Percentiles rank a stretch among this genome's conserved stretches.
phyloP scores from a whole-genome alignment of 352 stramenopile genomes.

The Phytophthora hybrid region DNA sequence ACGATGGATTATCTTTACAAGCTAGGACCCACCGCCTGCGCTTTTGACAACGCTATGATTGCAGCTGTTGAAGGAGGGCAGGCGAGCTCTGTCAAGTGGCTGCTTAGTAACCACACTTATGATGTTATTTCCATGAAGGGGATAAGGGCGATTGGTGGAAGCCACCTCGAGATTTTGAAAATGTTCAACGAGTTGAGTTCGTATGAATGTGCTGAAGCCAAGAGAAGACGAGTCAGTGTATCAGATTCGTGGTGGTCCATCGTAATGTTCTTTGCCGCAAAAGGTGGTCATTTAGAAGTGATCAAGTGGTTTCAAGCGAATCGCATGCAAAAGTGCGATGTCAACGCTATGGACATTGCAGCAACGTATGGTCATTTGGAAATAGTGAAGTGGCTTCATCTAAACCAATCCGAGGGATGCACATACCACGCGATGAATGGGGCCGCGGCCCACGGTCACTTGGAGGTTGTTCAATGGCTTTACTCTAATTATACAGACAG shows the following conservation, averaged over 20 bases:
- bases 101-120: background rate
- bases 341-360: conserved; percentile 4
- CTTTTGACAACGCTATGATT: background rate
- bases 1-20: no score
- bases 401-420: background rate
- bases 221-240: no score
- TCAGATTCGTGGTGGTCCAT: no score
- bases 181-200: background rate
- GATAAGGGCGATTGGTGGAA: background rate
- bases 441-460: no score
- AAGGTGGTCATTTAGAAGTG: background rate
- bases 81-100: background rate
- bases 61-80: background rate
- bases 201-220: no score
- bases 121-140: no score
- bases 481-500: background rate
- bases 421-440: background rate
- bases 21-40: no score
- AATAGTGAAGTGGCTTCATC: conserved; percentile 7
- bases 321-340: background rate
- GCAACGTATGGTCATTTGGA: background rate
- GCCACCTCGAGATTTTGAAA: background rate
- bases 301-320: conserved; percentile 3
- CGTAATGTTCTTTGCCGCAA: background rate
- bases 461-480: background rate